Conservation (phyloP, 108 stramenopile genomes). For the Cyclotella distinguenda region DNA sequence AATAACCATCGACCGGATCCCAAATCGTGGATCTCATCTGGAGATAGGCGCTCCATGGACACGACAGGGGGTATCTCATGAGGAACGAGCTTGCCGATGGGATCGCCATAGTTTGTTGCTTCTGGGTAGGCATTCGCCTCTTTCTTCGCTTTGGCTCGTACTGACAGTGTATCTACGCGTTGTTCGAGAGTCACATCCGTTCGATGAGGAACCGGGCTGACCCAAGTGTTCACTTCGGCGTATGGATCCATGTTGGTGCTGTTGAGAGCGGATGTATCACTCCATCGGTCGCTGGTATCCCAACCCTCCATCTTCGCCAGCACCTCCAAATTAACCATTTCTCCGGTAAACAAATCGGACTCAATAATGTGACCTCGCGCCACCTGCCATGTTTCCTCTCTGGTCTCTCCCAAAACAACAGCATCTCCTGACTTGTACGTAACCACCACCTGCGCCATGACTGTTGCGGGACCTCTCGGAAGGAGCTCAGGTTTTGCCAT, state of each 20-base stretch:
- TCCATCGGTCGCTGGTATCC: slow-evolving; percentile 28
- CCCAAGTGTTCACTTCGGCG: slow-evolving; percentile 18
- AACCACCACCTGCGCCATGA: slow-evolving; percentile 25
- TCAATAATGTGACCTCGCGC: slow-evolving; percentile 29
- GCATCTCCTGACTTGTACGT: slow-evolving; percentile 7
- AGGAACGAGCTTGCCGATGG: slow-evolving; percentile 30
- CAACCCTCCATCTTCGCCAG: slow-evolving; percentile 28
- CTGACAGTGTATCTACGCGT: slow-evolving; percentile 15
- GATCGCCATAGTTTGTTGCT: slow-evolving; percentile 12
- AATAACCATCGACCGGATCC: slow-evolving; percentile 39
- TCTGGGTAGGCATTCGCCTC: neutral
- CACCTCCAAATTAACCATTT: slow-evolving; percentile 29
- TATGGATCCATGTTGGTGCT: neutral
- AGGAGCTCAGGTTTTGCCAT: slow-evolving; percentile 27
- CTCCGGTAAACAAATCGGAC: slow-evolving; percentile 44
- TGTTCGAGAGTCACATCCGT: slow-evolving; percentile 23
- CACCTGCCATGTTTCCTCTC: slow-evolving; percentile 26
- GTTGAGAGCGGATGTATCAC: neutral
- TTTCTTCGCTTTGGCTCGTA: slow-evolving; percentile 14
- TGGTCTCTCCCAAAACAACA: slow-evolving; percentile 6
- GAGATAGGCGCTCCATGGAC: slow-evolving; percentile 29
- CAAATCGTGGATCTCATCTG: slow-evolving; percentile 41
- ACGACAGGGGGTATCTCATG: slow-evolving; percentile 31
- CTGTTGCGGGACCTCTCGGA: slow-evolving; percentile 23
- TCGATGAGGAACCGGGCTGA: slow-evolving; percentile 7